A percentile compares a stretch with the other conserved stretches of the same genome.
phyloP scores from a whole-genome alignment of 768 basidiomycete species.

The Lactarius psammicola region DNA sequence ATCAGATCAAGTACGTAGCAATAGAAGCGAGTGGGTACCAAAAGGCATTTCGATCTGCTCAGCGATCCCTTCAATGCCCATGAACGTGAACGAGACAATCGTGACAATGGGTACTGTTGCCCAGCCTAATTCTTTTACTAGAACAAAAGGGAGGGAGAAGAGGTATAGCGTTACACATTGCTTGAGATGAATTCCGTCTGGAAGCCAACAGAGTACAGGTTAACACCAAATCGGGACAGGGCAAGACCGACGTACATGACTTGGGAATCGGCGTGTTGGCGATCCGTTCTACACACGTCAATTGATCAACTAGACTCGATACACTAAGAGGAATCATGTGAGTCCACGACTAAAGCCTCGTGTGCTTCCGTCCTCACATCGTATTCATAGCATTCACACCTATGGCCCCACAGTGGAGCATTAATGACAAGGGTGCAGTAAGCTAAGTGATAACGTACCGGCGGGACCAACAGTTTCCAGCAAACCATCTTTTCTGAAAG shows the following conservation, averaged over 20 bases:
- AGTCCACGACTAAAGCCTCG: slow-evolving; percentile 10
- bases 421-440: not conserved
- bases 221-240: slow-evolving; percentile 10
- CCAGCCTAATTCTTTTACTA: slow-evolving; percentile 82
- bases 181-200: slow-evolving; percentile 87
- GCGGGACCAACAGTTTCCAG: slow-evolving; percentile 90
- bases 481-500: slow-evolving; percentile 75
- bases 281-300: slow-evolving; percentile 86
- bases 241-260: slow-evolving; percentile 50
- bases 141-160: slow-evolving; percentile 83
- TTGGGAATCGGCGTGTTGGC: slow-evolving; percentile 83
- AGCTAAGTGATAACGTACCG: slow-evolving; percentile 42
- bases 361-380: slow-evolving; percentile 44
- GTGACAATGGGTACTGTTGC: slow-evolving; percentile 82
- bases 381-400: slow-evolving; percentile 75
- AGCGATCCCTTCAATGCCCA: slow-evolving; percentile 95
- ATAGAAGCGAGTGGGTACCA: slow-evolving; percentile 45
- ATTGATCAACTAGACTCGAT: slow-evolving; percentile 79
- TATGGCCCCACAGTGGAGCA: slow-evolving; percentile 32
- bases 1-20: slow-evolving; percentile 3
- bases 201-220: slow-evolving; percentile 9
- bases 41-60: slow-evolving; percentile 96
- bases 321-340: slow-evolving; percentile 44
- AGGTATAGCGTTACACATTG: slow-evolving; percentile 95
- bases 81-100: slow-evolving; percentile 84